Percentiles rank a stretch among this genome's conserved stretches.
Evolutionary conservation across 192 early-diverging fungal genomes (phyloP).

Genomic region (Coemansia sp.): DNA sequence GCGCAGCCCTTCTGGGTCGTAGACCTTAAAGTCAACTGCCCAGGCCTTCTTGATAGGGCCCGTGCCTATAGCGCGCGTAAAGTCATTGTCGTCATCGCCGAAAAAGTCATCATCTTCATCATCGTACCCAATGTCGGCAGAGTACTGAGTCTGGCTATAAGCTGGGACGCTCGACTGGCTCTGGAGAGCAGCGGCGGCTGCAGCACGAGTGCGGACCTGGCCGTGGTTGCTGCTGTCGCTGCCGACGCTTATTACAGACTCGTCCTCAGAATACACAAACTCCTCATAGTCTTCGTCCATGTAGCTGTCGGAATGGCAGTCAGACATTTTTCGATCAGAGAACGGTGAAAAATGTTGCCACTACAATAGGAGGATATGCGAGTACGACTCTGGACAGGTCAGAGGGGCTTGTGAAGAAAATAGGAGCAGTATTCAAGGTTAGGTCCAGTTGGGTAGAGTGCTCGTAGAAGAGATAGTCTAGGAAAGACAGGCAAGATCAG

Average conservation of each 20-base stretch:
- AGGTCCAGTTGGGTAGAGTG: neutral
- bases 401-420: neutral
- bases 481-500: neutral
- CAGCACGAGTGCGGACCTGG: neutral
- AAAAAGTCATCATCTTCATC: slow-evolving; percentile 33
- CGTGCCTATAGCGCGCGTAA: slow-evolving; percentile 25
- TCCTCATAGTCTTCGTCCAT: slow-evolving; percentile 45
- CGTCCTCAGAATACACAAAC: slow-evolving; percentile 40
- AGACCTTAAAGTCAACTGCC: slow-evolving; percentile 49
- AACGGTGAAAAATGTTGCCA: neutral
- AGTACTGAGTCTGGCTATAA: slow-evolving; percentile 26
- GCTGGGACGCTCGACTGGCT: neutral
- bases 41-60: slow-evolving; percentile 26
- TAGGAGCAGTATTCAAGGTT: neutral
- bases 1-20: slow-evolving; percentile 21
- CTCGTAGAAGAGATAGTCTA: neutral
- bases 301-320: slow-evolving; percentile 28
- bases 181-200: neutral
- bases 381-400: neutral
- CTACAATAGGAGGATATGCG: neutral
- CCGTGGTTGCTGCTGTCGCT: neutral
- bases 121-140: slow-evolving; percentile 17
- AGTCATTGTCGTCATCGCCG: slow-evolving; percentile 23
- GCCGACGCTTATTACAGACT: slow-evolving; percentile 2
- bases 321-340: slow-evolving; percentile 25